These are phyloP conservation scores for Penicillium palitans DNA, from an alignment of 2,329 filamentous ascomycete species.

Conservation along the genomic window DNA sequence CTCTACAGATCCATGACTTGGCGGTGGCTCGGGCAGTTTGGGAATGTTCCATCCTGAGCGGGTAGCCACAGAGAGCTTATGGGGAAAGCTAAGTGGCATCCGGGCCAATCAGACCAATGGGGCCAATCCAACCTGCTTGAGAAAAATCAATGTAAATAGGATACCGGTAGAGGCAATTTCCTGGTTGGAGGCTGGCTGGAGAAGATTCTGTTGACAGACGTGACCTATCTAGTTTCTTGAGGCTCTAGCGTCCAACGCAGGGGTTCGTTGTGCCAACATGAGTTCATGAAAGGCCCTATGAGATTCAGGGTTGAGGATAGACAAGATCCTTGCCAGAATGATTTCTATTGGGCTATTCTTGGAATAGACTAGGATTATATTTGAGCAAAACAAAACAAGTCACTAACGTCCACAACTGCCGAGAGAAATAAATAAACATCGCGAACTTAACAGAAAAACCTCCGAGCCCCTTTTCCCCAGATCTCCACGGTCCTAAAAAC, in stretches of 20 bases:
- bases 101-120: constrained; percentile 15
- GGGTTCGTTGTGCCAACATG: background rate
- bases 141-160: constrained; percentile 15
- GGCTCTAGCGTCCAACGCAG: constrained; percentile 9
- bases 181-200: background rate
- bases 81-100: constrained; percentile 16
- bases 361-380: background rate
- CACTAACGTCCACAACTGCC: background rate
- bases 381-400: background rate
- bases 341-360: background rate
- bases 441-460: background rate
- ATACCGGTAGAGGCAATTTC: background rate
- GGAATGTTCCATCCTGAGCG: constrained; percentile 28
- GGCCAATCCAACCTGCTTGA: constrained; percentile 11
- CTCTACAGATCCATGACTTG: constrained; percentile 1
- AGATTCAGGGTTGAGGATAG: background rate
- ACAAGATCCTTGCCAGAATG: background rate
- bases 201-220: background rate
- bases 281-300: background rate
- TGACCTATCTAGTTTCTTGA: constrained; percentile 19
- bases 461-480: constrained; percentile 3
- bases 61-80: constrained; percentile 33
- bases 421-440: background rate
- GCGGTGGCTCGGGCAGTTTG: constrained; percentile 20
- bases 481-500: constrained; percentile 5